Conservation (phyloP, 208 protist genomes). For the Blastocrithidia nonstop region DNA sequence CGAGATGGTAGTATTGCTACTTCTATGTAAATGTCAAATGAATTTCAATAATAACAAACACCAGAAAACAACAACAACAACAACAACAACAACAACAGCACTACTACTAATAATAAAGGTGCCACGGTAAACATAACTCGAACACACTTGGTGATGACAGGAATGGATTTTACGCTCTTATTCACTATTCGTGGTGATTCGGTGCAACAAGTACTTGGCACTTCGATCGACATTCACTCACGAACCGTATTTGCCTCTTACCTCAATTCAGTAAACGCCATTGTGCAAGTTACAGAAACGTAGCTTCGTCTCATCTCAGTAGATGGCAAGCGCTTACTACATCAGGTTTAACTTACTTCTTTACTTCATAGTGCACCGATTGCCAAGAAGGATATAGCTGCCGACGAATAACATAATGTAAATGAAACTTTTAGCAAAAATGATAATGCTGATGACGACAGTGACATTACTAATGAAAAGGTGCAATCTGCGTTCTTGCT, state of each 20-base stretch:
- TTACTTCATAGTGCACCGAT: too few relatives aligned
- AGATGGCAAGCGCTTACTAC: slow-evolving; percentile 26
- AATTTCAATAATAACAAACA: too few relatives aligned
- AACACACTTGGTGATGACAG: slow-evolving; percentile 57
- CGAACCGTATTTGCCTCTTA: slow-evolving; percentile 47
- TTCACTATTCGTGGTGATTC: slow-evolving; percentile 49
- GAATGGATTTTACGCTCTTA: slow-evolving; percentile 51
- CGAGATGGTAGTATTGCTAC: too few relatives aligned
- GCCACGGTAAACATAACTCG: background rate
- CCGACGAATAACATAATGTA: background rate
- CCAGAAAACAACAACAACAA: background rate
- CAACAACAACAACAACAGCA: slow-evolving; percentile 5
- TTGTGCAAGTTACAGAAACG: slow-evolving; percentile 65
- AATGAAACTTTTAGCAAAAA: background rate
- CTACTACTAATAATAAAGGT: background rate
- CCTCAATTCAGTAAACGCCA: slow-evolving; percentile 18
- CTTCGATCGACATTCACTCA: slow-evolving; percentile 19
- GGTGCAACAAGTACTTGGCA: slow-evolving; percentile 53
- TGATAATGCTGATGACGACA: background rate
- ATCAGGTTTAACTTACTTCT: slow-evolving; percentile 5
- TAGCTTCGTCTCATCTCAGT: slow-evolving; percentile 42
- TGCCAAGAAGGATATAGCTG: too few relatives aligned
- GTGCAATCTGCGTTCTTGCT: too few relatives aligned
- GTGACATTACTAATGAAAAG: background rate
- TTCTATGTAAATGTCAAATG: too few relatives aligned